A percentile compares a stretch with the other conserved stretches of the same genome.
Conservation (phyloP, 371 early-diverging fungal species). For the Mucor velutinosus region DNA sequence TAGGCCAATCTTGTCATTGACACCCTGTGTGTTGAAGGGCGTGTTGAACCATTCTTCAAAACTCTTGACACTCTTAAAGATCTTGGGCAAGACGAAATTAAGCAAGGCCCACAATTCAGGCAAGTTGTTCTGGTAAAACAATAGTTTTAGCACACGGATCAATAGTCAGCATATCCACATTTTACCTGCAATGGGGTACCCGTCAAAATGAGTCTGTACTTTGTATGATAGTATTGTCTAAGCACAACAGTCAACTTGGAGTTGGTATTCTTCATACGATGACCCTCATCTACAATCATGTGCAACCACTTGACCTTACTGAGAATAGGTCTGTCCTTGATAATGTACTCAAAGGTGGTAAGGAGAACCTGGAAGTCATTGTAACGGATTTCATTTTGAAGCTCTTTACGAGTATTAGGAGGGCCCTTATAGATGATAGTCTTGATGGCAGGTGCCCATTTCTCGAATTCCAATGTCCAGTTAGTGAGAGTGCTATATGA, state of each 20-base stretch:
- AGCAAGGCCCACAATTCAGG: conserved; percentile 98
- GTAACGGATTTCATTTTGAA: conserved; percentile 70
- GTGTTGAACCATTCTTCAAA: conserved; percentile 99
- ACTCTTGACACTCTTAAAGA: conserved; percentile 93
- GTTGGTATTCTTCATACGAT: conserved; percentile 97
- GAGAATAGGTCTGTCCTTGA: conserved; percentile 86
- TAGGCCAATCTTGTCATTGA: conserved; percentile 85
- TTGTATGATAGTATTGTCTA: conserved; percentile 80
- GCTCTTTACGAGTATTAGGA: conserved; percentile 71
- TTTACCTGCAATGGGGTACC: conserved; percentile 97
- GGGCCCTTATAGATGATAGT: conserved; percentile 92
- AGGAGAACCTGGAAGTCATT: conserved; percentile 93
- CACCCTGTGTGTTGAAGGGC: conserved; percentile 87
- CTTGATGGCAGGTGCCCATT: conserved; percentile 94
- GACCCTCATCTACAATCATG: conserved; percentile 98
- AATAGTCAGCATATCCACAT: background rate
- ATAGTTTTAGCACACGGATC: too few relatives aligned
- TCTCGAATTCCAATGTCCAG: conserved; percentile 97
- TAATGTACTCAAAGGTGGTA: conserved; percentile 98
- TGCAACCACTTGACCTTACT: conserved; percentile 92
- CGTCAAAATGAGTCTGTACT: conserved; percentile 96
- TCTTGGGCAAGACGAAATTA: conserved; percentile 96
- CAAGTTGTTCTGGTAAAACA: conserved; percentile 88
- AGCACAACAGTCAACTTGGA: conserved; percentile 86
- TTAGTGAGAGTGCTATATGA: conserved; percentile 81